Percentiles rank a stretch among this genome's conserved stretches.
Conservation (phyloP, 805 yeast species). For the Metschnikowia gelsemii region DNA sequence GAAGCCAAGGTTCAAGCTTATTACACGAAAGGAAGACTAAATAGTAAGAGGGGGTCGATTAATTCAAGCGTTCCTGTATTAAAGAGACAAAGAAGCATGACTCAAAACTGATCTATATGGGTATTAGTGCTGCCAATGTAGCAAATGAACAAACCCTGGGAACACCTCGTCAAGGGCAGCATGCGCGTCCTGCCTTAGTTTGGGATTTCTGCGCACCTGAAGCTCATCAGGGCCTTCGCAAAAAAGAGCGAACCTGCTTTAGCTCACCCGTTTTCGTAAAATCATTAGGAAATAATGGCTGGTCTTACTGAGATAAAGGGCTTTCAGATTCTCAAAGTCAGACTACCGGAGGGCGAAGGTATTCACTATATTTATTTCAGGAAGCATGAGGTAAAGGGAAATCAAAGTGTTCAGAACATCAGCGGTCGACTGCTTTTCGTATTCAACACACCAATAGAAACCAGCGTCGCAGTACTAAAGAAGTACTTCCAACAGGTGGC, state of each 20-base stretch:
- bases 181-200: slow-evolving; percentile 1
- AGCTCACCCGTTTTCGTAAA: neutral
- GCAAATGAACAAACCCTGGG: too few relatives aligned
- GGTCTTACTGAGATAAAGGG: slow-evolving; percentile 51
- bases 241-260: neutral
- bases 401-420: slow-evolving; percentile 19
- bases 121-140: too few relatives aligned
- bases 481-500: slow-evolving; percentile 58
- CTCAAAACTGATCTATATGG: too few relatives aligned
- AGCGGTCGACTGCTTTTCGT: slow-evolving; percentile 59
- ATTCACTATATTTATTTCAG: slow-evolving; percentile 64
- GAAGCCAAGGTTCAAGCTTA: neutral
- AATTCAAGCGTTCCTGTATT: too few relatives aligned
- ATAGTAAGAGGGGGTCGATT: too few relatives aligned
- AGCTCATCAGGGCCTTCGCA: slow-evolving; percentile 7
- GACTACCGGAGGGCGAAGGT: slow-evolving; percentile 36
- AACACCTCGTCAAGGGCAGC: neutral
- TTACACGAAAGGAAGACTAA: neutral
- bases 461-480: slow-evolving; percentile 53
- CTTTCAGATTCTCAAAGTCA: slow-evolving; percentile 51
- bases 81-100: too few relatives aligned
- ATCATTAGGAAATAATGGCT: slow-evolving; percentile 11
- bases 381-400: slow-evolving; percentile 54
- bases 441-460: slow-evolving; percentile 70
- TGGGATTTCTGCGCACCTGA: slow-evolving; percentile 1